phyloP scores from a whole-genome alignment of 768 basidiomycete species.

The Sporobolomyces phaffii region DNA sequence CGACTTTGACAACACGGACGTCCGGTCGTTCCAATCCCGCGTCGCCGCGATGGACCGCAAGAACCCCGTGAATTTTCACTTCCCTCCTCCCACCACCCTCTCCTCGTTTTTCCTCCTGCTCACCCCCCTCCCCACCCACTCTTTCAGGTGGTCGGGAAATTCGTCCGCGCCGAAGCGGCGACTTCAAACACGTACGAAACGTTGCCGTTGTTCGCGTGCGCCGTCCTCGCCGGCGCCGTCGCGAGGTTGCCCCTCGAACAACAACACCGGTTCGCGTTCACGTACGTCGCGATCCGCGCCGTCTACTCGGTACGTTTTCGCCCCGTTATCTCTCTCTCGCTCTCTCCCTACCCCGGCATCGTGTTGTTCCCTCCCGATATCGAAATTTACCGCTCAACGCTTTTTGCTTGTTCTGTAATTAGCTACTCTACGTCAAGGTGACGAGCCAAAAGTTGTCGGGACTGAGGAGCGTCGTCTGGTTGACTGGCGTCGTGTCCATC shows the following conservation, averaged over 20 bases:
- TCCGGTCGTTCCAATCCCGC: conserved; percentile 3
- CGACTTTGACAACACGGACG: conserved; percentile 3
- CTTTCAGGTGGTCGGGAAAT: conserved; percentile 5
- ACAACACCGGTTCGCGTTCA: conserved; percentile 5
- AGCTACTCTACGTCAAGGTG: conserved; percentile 4
- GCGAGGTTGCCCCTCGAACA: conserved; percentile 6
- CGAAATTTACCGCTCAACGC: too few relatives aligned
- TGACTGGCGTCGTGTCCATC: not conserved
- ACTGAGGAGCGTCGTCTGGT: conserved; percentile 5
- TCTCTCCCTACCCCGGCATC: too few relatives aligned
- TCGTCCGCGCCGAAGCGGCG: conserved; percentile 7
- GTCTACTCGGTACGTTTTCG: conserved; percentile 5
- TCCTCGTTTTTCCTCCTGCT: not conserved
- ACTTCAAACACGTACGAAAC: conserved; percentile 13
- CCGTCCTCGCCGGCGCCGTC: conserved; percentile 7
- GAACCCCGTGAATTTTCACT: not conserved
- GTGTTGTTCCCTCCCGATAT: not conserved
- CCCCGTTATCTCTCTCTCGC: not conserved
- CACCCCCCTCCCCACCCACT: too few relatives aligned
- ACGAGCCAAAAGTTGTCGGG: not conserved
- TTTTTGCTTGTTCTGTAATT: too few relatives aligned
- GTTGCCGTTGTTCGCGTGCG: not conserved
- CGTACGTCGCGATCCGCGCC: not conserved
- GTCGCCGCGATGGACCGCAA: conserved; percentile 8
- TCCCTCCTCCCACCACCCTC: too few relatives aligned